A percentile compares a stretch with the other conserved stretches of the same genome.
These are phyloP conservation scores for Phytophthora parvispora DNA, from an alignment of 352 stramenopile genomes.

Conservation along the genomic window DNA sequence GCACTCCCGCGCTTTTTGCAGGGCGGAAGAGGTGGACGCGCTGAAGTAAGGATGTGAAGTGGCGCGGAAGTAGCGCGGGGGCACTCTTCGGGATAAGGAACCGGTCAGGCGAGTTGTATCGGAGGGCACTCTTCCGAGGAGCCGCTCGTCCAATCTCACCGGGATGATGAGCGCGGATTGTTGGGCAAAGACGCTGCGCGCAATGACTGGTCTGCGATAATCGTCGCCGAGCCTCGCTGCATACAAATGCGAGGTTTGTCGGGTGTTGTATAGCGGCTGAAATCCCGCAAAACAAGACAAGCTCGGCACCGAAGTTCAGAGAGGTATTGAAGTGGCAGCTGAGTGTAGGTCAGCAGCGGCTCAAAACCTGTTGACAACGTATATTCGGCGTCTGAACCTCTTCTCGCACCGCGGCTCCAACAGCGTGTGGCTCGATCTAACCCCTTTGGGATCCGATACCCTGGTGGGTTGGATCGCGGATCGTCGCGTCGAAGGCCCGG, in stretches of 20 bases:
- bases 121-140: background rate
- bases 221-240: slow-evolving; percentile 6
- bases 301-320: slow-evolving; percentile 7
- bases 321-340: slow-evolving; percentile 30
- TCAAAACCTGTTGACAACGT: slow-evolving; percentile 1
- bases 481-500: background rate
- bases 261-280: background rate
- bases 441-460: slow-evolving; percentile 2
- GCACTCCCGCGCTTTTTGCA: slow-evolving; percentile 34
- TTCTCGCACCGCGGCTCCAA: background rate
- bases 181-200: slow-evolving; percentile 3
- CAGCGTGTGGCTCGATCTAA: background rate
- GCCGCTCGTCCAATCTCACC: slow-evolving; percentile 20
- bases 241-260: background rate
- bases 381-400: slow-evolving; percentile 31
- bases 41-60: background rate
- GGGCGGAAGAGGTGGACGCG: background rate
- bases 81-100: background rate
- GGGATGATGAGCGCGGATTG: slow-evolving; percentile 14
- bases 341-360: slow-evolving; percentile 38
- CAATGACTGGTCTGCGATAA: slow-evolving; percentile 40
- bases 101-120: background rate
- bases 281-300: slow-evolving; percentile 9
- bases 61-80: background rate
- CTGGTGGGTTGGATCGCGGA: background rate